Evolutionary conservation across 2,329 filamentous ascomycete genomes (phyloP).

Genomic region (Penicillium carneum): DNA sequence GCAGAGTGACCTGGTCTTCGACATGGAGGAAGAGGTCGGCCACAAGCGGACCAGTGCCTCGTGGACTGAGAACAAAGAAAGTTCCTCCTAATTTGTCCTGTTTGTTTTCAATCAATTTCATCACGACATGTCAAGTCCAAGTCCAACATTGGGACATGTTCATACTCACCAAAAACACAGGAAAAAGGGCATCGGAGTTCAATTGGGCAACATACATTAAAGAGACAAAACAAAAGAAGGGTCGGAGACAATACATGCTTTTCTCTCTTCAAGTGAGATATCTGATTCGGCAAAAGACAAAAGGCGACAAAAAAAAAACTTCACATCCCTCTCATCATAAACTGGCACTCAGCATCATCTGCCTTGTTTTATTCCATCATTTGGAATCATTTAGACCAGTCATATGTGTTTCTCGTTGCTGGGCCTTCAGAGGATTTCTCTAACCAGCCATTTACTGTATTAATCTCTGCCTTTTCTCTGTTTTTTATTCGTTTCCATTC

Average conservation of each 20-base stretch:
- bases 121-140: slow-evolving; percentile 28
- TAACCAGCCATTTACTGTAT: slow-evolving; percentile 29
- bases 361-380: slow-evolving; percentile 15
- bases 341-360: slow-evolving; percentile 24
- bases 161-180: slow-evolving; percentile 24
- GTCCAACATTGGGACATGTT: slow-evolving; percentile 17
- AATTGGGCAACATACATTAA: slow-evolving; percentile 32
- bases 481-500: slow-evolving; percentile 14
- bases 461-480: slow-evolving; percentile 30
- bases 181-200: slow-evolving; percentile 32
- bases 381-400: slow-evolving; percentile 31
- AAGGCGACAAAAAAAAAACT: slow-evolving; percentile 8
- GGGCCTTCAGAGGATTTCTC: slow-evolving; percentile 9
- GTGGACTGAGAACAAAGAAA: slow-evolving; percentile 47
- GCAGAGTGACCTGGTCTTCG: slow-evolving; percentile 57
- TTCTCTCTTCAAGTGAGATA: slow-evolving; percentile 11
- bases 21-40: slow-evolving; percentile 60
- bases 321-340: slow-evolving; percentile 26
- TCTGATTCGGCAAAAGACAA: slow-evolving; percentile 12
- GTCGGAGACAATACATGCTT: slow-evolving; percentile 16
- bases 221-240: slow-evolving; percentile 29
- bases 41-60: slow-evolving; percentile 51
- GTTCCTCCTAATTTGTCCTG: slow-evolving; percentile 35
- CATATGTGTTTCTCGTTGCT: slow-evolving; percentile 21
- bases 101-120: slow-evolving; percentile 24